Conservation (phyloP, 768 basidiomycete species). For the Lactarius quietus region DNA sequence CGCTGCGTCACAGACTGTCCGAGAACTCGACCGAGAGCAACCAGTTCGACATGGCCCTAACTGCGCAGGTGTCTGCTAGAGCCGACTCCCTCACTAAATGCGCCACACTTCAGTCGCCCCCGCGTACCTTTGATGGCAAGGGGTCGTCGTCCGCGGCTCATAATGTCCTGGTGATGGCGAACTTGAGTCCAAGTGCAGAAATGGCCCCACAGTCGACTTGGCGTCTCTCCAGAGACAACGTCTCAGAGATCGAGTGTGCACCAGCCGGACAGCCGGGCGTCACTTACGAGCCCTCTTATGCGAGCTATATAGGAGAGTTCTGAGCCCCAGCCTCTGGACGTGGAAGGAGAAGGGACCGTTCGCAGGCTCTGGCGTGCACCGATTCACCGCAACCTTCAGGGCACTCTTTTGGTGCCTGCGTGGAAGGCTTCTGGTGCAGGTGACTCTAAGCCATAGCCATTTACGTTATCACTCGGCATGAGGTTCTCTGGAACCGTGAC, state of each 20-base stretch:
- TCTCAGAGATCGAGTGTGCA: not conserved
- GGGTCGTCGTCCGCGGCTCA: not conserved
- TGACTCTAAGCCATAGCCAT: not conserved
- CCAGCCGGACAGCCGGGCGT: not conserved
- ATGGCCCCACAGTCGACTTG: not conserved
- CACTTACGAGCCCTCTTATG: not conserved
- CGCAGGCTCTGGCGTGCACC: not conserved
- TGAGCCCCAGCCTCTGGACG: not conserved
- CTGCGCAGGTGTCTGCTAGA: not conserved
- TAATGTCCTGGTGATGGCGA: not conserved
- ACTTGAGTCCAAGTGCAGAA: not conserved
- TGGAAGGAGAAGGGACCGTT: not conserved
- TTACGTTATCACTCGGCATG: not conserved
- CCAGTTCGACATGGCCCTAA: not conserved
- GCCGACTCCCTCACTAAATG: not conserved
- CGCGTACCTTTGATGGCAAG: not conserved
- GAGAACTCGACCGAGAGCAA: not conserved
- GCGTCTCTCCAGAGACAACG: not conserved
- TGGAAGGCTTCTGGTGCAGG: not conserved
- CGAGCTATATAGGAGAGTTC: not conserved
- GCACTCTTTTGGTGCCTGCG: not conserved
- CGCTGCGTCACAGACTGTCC: not conserved
- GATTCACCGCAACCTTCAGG: not conserved
- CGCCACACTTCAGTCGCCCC: not conserved
- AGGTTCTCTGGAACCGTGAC: not conserved